phyloP scores from a whole-genome alignment of 2,329 filamentous ascomycete genomes.

The Colletotrichum sp. region DNA sequence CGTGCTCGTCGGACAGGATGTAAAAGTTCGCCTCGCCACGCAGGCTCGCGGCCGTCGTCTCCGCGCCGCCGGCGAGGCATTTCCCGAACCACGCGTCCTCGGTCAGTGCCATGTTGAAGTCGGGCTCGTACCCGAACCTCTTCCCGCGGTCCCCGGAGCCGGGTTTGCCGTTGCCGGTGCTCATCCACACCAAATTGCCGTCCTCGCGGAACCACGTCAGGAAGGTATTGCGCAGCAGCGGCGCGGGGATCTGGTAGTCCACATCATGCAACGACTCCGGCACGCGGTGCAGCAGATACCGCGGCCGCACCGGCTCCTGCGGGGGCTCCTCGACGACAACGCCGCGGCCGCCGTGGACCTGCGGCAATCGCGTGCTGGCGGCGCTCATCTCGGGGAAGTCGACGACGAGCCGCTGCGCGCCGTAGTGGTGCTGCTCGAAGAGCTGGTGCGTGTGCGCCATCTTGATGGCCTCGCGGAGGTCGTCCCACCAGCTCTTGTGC shows the following conservation, averaged over 20 bases:
- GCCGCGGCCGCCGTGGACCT: constrained; percentile 21
- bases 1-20: not conserved
- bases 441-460: constrained; percentile 39
- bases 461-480: constrained; percentile 32
- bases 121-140: not conserved
- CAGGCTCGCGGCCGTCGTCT: constrained; percentile 6
- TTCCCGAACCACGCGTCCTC: constrained; percentile 41
- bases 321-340: not conserved
- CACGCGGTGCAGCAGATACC: constrained; percentile 19
- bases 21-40: constrained; percentile 20
- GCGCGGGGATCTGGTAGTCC: constrained; percentile 28
- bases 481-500: constrained; percentile 31
- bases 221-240: constrained; percentile 3
- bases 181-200: constrained; percentile 13
- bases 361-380: constrained; percentile 31
- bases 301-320: not conserved
- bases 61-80: constrained; percentile 32
- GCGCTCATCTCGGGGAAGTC: constrained; percentile 24
- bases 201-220: constrained; percentile 19
- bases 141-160: constrained; percentile 1
- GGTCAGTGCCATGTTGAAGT: constrained; percentile 35
- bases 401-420: constrained; percentile 28
- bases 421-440: constrained; percentile 41
- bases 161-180: not conserved
- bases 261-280: constrained; percentile 26